Conservation (phyloP, 2,329 filamentous ascomycete species). For the Talaromyces sp. region DNA sequence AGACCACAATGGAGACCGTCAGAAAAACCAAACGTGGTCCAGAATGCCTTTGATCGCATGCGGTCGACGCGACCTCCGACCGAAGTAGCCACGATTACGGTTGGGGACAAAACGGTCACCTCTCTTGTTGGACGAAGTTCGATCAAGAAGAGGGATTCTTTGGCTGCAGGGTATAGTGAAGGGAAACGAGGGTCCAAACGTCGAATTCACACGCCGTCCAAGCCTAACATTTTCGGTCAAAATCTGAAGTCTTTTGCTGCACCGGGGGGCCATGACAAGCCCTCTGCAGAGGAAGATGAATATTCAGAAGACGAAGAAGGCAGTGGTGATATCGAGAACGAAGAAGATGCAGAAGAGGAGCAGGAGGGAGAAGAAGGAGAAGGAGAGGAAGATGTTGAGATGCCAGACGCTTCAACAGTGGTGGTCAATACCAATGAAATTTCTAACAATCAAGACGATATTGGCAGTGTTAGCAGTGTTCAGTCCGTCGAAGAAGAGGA, state of each 20-base stretch:
- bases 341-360: constrained; percentile 17
- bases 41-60: constrained; percentile 62
- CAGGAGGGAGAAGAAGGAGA: constrained; percentile 9
- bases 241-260: constrained; percentile 52
- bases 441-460: not conserved
- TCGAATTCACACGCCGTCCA: constrained; percentile 33
- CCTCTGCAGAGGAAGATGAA: constrained; percentile 14
- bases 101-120: constrained; percentile 64
- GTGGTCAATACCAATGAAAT: not conserved
- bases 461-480: not conserved
- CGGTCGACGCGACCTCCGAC: constrained; percentile 57
- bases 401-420: not conserved
- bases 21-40: constrained; percentile 45
- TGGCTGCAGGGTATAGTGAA: constrained; percentile 18
- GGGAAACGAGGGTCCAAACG: constrained; percentile 32
- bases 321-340: not conserved
- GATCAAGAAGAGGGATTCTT: constrained; percentile 30
- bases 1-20: constrained; percentile 11
- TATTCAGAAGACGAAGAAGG: constrained; percentile 12
- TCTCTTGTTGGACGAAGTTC: constrained; percentile 59
- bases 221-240: constrained; percentile 39
- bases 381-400: not conserved
- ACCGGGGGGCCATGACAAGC: constrained; percentile 43
- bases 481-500: not conserved
- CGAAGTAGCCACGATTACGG: constrained; percentile 69